These are phyloP conservation scores for Polytrichum formosum DNA, from an alignment of 225 moss, liverwort and hornwort species.

Conservation along the genomic window DNA sequence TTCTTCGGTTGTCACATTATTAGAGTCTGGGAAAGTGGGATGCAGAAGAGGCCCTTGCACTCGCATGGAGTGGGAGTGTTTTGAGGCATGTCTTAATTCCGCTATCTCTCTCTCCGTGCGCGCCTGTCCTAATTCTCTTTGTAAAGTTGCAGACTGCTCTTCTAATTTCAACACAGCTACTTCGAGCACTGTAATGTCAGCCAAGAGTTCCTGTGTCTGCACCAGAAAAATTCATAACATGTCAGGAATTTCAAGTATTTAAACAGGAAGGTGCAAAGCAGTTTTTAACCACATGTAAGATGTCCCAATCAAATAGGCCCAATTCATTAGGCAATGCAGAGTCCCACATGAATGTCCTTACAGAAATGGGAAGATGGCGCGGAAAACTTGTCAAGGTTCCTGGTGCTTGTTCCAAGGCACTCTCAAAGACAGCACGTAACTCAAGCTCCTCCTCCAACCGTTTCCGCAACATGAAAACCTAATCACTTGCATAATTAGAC, in stretches of 20 bases:
- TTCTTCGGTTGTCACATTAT: conserved; percentile 11
- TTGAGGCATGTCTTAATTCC: conserved; percentile 34
- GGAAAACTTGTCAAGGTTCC: conserved; percentile 47
- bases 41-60: conserved; percentile 18
- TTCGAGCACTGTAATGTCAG: conserved; percentile 68
- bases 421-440: conserved; percentile 60
- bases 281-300: background rate
- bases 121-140: conserved; percentile 54
- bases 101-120: conserved; percentile 66
- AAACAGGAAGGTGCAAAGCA: background rate
- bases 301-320: too few species aligned
- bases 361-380: conserved; percentile 62
- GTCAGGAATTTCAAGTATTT: background rate
- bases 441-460: conserved; percentile 72
- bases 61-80: conserved; percentile 15
- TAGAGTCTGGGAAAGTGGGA: conserved; percentile 9
- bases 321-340: background rate
- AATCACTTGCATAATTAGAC: conserved; percentile 6
- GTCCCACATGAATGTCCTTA: conserved; percentile 11
- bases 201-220: conserved; percentile 70
- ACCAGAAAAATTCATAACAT: background rate
- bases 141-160: conserved; percentile 49
- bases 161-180: conserved; percentile 70
- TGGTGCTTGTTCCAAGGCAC: conserved; percentile 39
- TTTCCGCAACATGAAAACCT: conserved; percentile 78